Percentiles rank a stretch among this genome's conserved stretches.
These are phyloP conservation scores for Elsinoe batatas DNA, from an alignment of 2,329 filamentous ascomycete genomes.

Conservation along the genomic window DNA sequence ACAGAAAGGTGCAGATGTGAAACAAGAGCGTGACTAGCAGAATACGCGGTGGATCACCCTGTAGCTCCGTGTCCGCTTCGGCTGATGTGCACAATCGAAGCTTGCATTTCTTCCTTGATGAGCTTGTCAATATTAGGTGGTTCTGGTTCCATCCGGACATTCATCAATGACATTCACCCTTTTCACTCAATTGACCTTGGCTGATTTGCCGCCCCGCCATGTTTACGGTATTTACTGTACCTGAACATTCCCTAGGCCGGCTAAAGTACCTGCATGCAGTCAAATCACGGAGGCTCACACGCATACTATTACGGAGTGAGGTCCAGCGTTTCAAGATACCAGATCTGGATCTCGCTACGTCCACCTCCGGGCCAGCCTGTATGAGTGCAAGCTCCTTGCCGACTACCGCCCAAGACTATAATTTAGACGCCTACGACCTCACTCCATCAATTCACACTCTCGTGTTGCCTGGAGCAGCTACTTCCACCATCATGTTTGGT, in stretches of 20 bases:
- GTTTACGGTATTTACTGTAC: no score
- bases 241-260: not conserved
- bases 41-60: not conserved
- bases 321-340: not conserved
- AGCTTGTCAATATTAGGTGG: slow-evolving; percentile 2
- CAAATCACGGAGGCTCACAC: not conserved
- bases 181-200: not conserved
- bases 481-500: slow-evolving; percentile 32
- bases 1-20: not conserved
- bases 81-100: not conserved
- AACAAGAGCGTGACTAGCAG: not conserved
- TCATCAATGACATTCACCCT: not conserved
- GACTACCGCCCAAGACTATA: not conserved
- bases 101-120: not conserved
- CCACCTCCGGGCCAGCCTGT: not conserved
- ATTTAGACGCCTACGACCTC: not conserved
- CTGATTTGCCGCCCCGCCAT: no score
- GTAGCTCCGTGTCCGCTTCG: not conserved
- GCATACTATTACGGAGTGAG: not conserved
- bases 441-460: not conserved
- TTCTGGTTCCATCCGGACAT: not conserved
- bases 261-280: not conserved
- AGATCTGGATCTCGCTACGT: slow-evolving; percentile 2
- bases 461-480: not conserved
- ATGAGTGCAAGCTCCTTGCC: not conserved